These are phyloP conservation scores for Rubroboletus satanas DNA, from an alignment of 768 basidiomycete species.

Conservation along the genomic window DNA sequence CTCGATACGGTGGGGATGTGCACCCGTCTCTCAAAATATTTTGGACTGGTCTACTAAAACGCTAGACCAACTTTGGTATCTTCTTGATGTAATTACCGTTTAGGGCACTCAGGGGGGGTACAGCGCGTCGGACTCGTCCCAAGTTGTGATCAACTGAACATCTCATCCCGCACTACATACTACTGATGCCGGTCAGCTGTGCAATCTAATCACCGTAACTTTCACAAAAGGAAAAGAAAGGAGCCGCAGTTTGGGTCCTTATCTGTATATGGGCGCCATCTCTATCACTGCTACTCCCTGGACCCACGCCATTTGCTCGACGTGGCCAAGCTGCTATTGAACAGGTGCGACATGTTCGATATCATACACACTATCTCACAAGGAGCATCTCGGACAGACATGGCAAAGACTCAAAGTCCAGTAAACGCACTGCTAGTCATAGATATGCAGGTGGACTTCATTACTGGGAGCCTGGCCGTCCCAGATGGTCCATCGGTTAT, in stretches of 20 bases:
- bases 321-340: background rate
- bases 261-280: background rate
- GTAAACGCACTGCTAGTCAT: conserved; percentile 59
- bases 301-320: background rate
- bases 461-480: conserved; percentile 70
- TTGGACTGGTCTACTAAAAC: background rate
- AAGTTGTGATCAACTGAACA: background rate
- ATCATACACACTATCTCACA: background rate
- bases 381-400: conserved; percentile 7
- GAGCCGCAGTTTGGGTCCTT: background rate
- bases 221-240: background rate
- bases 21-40: background rate
- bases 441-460: conserved; percentile 85
- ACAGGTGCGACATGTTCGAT: background rate
- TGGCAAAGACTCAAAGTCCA: conserved; percentile 6
- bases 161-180: too few relatives aligned
- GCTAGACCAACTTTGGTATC: background rate
- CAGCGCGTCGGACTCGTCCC: background rate
- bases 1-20: too few relatives aligned
- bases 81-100: background rate
- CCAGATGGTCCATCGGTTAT: conserved; percentile 57
- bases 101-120: too few relatives aligned
- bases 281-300: background rate
- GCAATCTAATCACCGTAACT: background rate
- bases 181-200: background rate